Evolutionary conservation across 208 protist genomes (phyloP).

Genomic region (Leishmania tarentolae): DNA sequence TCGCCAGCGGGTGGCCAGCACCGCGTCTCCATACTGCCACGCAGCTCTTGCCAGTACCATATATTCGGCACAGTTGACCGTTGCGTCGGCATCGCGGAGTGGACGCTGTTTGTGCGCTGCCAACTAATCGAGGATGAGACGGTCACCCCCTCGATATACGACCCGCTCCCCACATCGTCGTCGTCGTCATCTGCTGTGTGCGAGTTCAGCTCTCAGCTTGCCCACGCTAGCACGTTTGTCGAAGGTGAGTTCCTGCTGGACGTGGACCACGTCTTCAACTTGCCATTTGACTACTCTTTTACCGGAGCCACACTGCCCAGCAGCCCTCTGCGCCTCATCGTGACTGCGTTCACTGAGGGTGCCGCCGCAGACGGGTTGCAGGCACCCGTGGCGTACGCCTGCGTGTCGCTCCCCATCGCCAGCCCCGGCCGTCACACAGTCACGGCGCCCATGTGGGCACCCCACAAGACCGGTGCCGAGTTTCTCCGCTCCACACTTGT

Average conservation of each 20-base stretch:
- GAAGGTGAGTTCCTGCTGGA: conserved; percentile 48
- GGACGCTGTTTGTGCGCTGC: conserved; percentile 56
- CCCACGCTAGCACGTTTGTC: conserved; percentile 43
- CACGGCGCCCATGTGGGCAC: conserved; percentile 52
- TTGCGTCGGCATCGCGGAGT: conserved; percentile 45
- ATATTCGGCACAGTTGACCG: conserved; percentile 67
- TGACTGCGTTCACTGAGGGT: conserved; percentile 65
- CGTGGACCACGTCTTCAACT: conserved; percentile 69
- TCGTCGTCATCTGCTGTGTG: conserved; percentile 6
- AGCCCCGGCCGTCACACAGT: conserved; percentile 51
- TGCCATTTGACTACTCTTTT: conserved; percentile 63
- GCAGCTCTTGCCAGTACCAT: conserved; percentile 30
- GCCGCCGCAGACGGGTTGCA: conserved; percentile 43
- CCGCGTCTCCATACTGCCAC: conserved; percentile 1
- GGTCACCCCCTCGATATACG: conserved; percentile 1
- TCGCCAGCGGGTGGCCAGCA: conserved; percentile 12
- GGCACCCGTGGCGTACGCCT: conserved; percentile 64
- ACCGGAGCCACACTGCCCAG: conserved; percentile 25
- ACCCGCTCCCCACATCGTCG: conserved; percentile 10
- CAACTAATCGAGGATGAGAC: conserved; percentile 43
- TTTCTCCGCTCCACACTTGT: conserved; percentile 55
- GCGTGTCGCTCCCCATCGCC: conserved; percentile 47
- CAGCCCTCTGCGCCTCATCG: conserved; percentile 51
- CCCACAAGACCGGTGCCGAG: conserved; percentile 62
- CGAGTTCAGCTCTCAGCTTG: conserved; percentile 65